A percentile compares a stretch with the other conserved stretches of the same genome.
These are phyloP conservation scores for Sanguinoderma infundibulare DNA, from an alignment of 1,284 basidiomycete species.

Conservation along the genomic window DNA sequence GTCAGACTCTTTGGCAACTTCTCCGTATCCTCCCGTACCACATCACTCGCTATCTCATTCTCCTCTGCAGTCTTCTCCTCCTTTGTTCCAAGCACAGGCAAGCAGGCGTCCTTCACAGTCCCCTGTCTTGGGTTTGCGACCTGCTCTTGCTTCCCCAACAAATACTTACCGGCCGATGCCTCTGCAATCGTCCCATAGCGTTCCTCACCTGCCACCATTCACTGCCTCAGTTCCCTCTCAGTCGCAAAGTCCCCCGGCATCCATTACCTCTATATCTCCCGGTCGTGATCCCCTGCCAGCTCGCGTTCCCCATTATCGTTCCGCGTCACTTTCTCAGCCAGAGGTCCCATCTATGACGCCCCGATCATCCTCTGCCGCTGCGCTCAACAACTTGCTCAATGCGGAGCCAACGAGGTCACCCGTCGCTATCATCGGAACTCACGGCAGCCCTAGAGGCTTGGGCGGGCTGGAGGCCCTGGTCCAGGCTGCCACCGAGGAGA, in stretches of 20 bases:
- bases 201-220: conserved; percentile 16
- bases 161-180: conserved; percentile 18
- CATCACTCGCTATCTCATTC: conserved; percentile 19
- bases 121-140: conserved; percentile 21
- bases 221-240: conserved; percentile 3
- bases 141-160: conserved; percentile 22
- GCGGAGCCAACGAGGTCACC: conserved; percentile 29
- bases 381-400: conserved; percentile 32
- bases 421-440: conserved; percentile 10
- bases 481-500: conserved; percentile 58
- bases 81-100: conserved; percentile 9
- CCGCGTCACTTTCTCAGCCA: conserved; percentile 14
- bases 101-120: conserved; percentile 24
- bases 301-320: conserved; percentile 5
- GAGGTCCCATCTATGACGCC: conserved; percentile 7
- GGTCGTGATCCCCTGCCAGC: conserved; percentile 5
- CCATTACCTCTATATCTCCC: not conserved
- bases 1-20: conserved; percentile 15
- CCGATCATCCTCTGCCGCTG: conserved; percentile 23
- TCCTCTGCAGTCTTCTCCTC: conserved; percentile 19
- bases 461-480: conserved; percentile 58
- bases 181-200: conserved; percentile 9
- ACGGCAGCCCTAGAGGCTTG: conserved; percentile 23
- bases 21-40: conserved; percentile 20
- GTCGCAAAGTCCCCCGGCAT: conserved; percentile 9